Base-by-base conservation (phyloP, 352 stramenopile genomes). In the Globisporangium recalcitrans region DNA sequence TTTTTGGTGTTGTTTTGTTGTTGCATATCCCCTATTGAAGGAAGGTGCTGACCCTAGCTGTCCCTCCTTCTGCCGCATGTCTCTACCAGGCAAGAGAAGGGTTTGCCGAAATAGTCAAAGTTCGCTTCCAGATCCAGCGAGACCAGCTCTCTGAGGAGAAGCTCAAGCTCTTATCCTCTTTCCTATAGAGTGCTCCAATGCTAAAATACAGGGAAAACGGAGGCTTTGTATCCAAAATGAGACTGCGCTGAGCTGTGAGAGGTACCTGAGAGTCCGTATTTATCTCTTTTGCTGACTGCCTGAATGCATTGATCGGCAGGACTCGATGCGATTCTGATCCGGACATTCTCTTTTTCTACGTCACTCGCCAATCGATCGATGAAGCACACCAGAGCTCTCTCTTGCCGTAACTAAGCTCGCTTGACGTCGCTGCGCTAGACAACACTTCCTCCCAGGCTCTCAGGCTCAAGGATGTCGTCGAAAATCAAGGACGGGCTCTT, bases 401-500 rank as follows among this genome's bases (percentile, higher is more conserved):
- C 27, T 47, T 27, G 6, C 52, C 42, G 32, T 21, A 57, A 42
- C 24, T n/a, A 31, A 58, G 21, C 14, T 53, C 9, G 29, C n/a
- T 42, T 55, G 38, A 21, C 38, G 27, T 55, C 21, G 21, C 29
- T 19, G n/a, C n/a, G n/a, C n/a, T n/a, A n/a, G 19, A 14, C 19
- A 14, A 16, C 14, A 46, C 38, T 52, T 52, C 29, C 29, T 21
- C 16, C 16, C 38, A 46, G 38, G 14, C 24, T 40, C 40, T 38
- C 31, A 34, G 19, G 2, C 19, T 49, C 48, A 19, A 16, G 29
- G 48, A 98, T 98, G 90, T 95, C 91, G 61, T 96, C 90, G 32
- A 97, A 97, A 72, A 91, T 98, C 65, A 97, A 96, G 73, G 92
- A 98, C 75, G 89, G 89, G 8, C 79, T 98, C 51, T 98, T 98